Base-by-base conservation (phyloP, 768 basidiomycete species). In the Tremella mesenterica region DNA sequence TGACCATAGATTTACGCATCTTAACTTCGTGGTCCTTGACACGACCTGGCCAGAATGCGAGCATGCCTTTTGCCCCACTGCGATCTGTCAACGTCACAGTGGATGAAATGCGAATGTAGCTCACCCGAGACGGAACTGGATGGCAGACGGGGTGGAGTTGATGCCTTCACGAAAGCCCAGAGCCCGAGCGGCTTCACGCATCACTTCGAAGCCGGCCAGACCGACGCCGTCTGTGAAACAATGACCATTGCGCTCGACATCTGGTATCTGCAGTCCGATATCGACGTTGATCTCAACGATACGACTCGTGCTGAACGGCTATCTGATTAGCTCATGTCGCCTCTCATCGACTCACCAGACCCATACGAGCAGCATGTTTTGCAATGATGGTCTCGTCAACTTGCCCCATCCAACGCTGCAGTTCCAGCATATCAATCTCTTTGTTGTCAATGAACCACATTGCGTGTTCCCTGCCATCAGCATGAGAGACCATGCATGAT, bases 201-300 rank as follows among this genome's bases (percentile, higher is more conserved):
- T 60, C 10, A 73, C 60, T 10, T 59, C 61, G 10, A 16, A 26
- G 4, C 64, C 64, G n/a, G 68, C 70, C 1, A 70, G 53, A 4
- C 65, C 70, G 25, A 65, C 66, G 12, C 72, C 72, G 52, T 73
- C 72, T 2, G 72, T 73, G 53, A 73, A 71, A 12, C 53, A 63
- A 38, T 55, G 54, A 8, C 59, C 61, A 26, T 66, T 64, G 7
- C 59, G 52, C 31, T 66, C 53, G 18, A 69, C 51, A 50, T 70
- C 68, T 2, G 38, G 23, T 7, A 68, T 47, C 12, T 56, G 27
- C 2, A 27, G 39, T 0, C 60, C 61, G 18, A 67, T 21, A 12
- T 31, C 38, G 46, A 72, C 60, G 2, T 67, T 51, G 16, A 68
- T 46, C 18, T 63, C 48, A 13, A 71, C 72, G 5, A 63, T 62